These are phyloP conservation scores for Mortierella sp. DNA, from an alignment of 371 early-diverging fungal genomes.

Conservation along the genomic window DNA sequence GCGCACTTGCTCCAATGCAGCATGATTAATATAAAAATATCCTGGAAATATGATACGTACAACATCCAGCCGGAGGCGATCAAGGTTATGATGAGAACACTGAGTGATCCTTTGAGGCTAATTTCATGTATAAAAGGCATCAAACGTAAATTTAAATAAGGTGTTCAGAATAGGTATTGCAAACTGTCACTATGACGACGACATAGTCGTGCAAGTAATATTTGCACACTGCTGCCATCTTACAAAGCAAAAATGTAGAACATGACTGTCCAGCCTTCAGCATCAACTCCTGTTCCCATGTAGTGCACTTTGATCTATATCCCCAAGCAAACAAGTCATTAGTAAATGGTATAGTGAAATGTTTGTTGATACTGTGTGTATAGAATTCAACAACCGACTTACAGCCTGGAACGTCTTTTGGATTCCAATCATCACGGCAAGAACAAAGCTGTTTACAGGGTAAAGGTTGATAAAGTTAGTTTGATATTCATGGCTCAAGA, in stretches of 20 bases:
- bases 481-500: not conserved
- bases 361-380: not conserved
- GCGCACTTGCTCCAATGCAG: not conserved
- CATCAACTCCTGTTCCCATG: slow-evolving; percentile 60
- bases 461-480: not conserved
- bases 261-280: slow-evolving; percentile 69
- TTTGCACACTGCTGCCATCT: not conserved
- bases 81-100: slow-evolving; percentile 68
- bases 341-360: not conserved
- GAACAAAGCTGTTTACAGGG: slow-evolving; percentile 51
- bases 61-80: slow-evolving; percentile 75
- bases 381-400: slow-evolving; percentile 11
- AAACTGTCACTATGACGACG: not conserved
- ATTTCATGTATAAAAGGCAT: not conserved
- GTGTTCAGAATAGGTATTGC: not conserved
- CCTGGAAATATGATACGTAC: slow-evolving; percentile 21
- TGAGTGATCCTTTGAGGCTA: slow-evolving; percentile 67
- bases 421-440: slow-evolving; percentile 61
- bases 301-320: slow-evolving; percentile 65
- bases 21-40: not conserved
- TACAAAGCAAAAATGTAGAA: slow-evolving; percentile 71
- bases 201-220: not conserved
- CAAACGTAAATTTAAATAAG: not conserved
- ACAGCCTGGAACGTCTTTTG: slow-evolving; percentile 69
- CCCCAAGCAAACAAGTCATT: not conserved